Conservation (phyloP, 495 filamentous ascomycete genomes). For the Copromyces sp. region DNA sequence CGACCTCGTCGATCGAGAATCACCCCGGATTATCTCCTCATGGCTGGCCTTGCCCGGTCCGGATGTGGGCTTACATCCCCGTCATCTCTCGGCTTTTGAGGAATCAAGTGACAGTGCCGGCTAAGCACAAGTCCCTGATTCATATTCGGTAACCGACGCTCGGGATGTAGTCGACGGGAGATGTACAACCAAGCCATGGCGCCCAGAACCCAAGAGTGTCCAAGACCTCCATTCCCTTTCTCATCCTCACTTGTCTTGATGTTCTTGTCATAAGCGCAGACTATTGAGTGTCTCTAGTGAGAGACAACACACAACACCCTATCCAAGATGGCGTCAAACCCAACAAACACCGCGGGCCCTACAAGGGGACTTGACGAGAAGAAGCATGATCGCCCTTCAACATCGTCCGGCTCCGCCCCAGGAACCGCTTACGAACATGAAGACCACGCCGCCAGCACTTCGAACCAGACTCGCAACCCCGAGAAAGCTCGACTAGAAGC, state of each 20-base stretch:
- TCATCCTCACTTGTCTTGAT: neutral
- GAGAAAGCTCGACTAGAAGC: constrained; percentile 15
- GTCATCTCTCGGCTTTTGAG: neutral
- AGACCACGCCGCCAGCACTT: neutral
- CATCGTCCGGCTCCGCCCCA: neutral
- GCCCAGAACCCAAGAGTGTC: neutral
- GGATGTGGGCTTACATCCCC: neutral
- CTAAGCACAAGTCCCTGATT: neutral
- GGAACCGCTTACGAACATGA: constrained; percentile 1
- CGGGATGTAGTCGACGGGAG: neutral
- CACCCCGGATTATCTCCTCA: neutral
- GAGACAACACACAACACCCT: neutral
- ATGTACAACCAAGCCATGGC: neutral
- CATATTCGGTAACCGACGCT: neutral
- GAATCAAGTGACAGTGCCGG: neutral
- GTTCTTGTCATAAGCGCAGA: neutral
- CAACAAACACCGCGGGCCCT: neutral
- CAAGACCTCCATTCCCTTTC: neutral
- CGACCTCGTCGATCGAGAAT: neutral
- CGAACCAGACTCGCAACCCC: neutral
- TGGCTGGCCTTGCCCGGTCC: neutral
- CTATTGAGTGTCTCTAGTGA: neutral
- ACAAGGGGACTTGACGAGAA: neutral
- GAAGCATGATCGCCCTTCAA: neutral
- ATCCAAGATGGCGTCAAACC: neutral